Evolutionary conservation across 805 yeast genomes (phyloP).

Genomic region (Zygotorulaspora florentina): DNA sequence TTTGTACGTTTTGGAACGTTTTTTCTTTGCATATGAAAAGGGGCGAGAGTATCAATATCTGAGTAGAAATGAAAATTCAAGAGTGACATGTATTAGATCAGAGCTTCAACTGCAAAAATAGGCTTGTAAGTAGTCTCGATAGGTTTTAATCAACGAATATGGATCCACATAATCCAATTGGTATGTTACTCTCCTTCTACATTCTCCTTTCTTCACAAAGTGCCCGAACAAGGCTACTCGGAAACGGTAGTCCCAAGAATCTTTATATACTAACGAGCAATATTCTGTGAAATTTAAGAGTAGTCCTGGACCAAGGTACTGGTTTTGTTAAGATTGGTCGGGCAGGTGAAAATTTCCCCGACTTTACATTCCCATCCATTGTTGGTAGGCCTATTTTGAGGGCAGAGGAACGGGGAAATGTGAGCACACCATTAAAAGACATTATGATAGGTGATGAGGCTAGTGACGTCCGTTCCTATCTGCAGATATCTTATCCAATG

Average conservation of each 20-base stretch:
- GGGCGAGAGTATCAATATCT: conserved; percentile 2
- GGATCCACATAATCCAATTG: conserved; percentile 36
- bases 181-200: conserved; percentile 20
- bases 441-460: conserved; percentile 99
- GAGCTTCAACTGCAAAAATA: too few species aligned
- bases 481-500: conserved; percentile 97
- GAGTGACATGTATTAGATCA: too few species aligned
- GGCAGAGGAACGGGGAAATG: conserved; percentile 84
- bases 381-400: conserved; percentile 96
- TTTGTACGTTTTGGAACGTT: not conserved
- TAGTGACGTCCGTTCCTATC: conserved; percentile 77
- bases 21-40: conserved; percentile 4
- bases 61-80: not conserved
- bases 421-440: conserved; percentile 70
- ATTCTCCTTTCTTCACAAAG: not conserved
- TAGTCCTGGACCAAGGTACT: conserved; percentile 96
- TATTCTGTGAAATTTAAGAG: not conserved
- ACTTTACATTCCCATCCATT: conserved; percentile 92
- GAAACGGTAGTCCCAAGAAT: not conserved
- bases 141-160: conserved; percentile 11
- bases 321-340: conserved; percentile 97
- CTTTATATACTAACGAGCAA: conserved; percentile 9
- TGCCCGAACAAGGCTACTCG: too few species aligned
- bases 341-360: conserved; percentile 96
- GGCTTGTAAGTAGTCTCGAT: too few species aligned